Evolutionary conservation across 108 stramenopile genomes (phyloP).

Genomic region (Skeletonema potamos): DNA sequence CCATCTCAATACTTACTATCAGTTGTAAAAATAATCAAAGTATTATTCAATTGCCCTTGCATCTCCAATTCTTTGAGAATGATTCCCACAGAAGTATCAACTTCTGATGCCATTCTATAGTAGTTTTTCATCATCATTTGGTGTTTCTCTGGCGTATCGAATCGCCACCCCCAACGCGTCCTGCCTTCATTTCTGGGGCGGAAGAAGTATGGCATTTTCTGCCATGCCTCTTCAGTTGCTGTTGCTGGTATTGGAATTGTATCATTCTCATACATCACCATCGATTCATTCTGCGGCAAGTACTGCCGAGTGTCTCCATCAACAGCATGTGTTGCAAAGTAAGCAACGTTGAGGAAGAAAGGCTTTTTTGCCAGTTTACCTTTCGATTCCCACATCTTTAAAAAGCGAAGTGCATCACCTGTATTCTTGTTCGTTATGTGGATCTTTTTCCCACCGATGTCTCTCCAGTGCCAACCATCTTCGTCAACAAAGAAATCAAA

Average conservation of each 20-base stretch:
- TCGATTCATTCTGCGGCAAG: conserved; percentile 51
- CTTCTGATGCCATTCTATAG: conserved; percentile 81
- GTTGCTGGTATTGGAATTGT: conserved; percentile 59
- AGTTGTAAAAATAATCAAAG: conserved; percentile 72
- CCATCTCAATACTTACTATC: conserved; percentile 50
- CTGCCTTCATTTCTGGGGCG: conserved; percentile 63
- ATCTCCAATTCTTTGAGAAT: conserved; percentile 50
- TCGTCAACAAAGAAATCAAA: conserved; percentile 45
- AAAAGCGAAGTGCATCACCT: conserved; percentile 64
- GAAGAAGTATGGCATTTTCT: conserved; percentile 59
- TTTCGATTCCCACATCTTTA: conserved; percentile 7
- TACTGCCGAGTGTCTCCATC: conserved; percentile 57
- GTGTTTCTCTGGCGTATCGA: conserved; percentile 58
- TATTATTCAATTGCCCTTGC: conserved; percentile 56
- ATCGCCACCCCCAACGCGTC: conserved; percentile 62
- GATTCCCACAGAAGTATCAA: conserved; percentile 61
- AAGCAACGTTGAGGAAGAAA: conserved; percentile 77
- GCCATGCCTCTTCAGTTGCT: conserved; percentile 46
- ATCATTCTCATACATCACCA: conserved; percentile 58
- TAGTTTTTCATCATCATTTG: conserved; percentile 76
- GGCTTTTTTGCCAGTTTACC: conserved; percentile 42
- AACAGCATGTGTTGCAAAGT: conserved; percentile 79
- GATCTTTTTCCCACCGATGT: conserved; percentile 29
- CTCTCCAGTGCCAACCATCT: conserved; percentile 50
- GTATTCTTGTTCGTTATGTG: conserved; percentile 71